phyloP scores from a whole-genome alignment of 2,329 filamentous ascomycete genomes.

The Colletotrichum incanum region DNA sequence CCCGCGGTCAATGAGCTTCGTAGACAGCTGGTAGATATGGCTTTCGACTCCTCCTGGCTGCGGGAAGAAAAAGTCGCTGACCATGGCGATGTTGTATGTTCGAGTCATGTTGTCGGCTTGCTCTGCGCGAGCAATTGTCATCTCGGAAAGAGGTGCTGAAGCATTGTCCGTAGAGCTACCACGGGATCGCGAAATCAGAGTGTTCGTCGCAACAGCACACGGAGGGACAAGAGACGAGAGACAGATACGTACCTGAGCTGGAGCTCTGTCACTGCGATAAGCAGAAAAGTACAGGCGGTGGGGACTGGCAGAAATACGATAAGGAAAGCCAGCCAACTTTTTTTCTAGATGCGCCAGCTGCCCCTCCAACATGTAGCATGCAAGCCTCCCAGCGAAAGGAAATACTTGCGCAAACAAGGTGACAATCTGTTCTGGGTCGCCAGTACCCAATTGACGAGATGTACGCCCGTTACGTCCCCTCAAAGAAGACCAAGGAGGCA shows the following conservation, averaged over 20 bases:
- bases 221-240: not conserved
- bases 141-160: not conserved
- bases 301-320: constrained; percentile 55
- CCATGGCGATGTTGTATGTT: constrained; percentile 86
- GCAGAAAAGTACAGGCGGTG: constrained; percentile 51
- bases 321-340: constrained; percentile 54
- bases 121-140: constrained; percentile 29
- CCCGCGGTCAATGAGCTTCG: constrained; percentile 95
- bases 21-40: constrained; percentile 97
- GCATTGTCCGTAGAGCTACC: constrained; percentile 16
- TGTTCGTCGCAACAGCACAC: not conserved
- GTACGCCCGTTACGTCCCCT: constrained; percentile 57
- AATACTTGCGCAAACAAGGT: not conserved
- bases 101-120: constrained; percentile 48
- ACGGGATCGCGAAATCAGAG: not conserved
- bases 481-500: constrained; percentile 47
- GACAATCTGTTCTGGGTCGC: not conserved
- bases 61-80: constrained; percentile 99
- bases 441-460: constrained; percentile 33
- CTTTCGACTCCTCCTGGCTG: constrained; percentile 97
- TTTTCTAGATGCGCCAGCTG: constrained; percentile 48
- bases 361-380: constrained; percentile 26
- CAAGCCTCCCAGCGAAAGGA: not conserved
- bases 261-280: constrained; percentile 46
- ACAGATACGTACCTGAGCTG: not conserved